phyloP scores from a whole-genome alignment of 2,329 filamentous ascomycete species.

The Ophiocordyceps camponoti-rufipedis region DNA sequence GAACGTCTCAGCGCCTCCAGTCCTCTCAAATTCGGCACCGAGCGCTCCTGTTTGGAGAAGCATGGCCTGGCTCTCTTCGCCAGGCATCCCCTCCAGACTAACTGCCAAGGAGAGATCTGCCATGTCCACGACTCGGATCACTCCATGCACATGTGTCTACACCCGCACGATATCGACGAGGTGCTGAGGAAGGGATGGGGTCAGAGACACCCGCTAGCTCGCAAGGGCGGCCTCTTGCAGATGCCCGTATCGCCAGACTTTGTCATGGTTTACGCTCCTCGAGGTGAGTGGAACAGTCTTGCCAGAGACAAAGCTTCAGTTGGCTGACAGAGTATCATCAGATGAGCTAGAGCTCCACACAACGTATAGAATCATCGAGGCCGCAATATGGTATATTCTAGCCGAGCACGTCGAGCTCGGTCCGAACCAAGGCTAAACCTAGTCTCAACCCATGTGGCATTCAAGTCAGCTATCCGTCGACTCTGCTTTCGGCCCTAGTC shows the following conservation, averaged over 20 bases:
- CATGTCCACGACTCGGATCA: slow-evolving; percentile 65
- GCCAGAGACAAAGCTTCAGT: neutral
- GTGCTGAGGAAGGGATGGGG: slow-evolving; percentile 66
- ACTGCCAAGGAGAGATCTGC: slow-evolving; percentile 63
- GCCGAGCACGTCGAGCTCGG: slow-evolving; percentile 24
- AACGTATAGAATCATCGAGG: slow-evolving; percentile 52
- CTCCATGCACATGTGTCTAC: slow-evolving; percentile 62
- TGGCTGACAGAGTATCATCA: slow-evolving; percentile 6
- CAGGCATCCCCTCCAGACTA: slow-evolving; percentile 43
- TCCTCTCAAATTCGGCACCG: slow-evolving; percentile 34
- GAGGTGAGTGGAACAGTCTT: slow-evolving; percentile 21
- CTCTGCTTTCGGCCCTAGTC: slow-evolving; percentile 5
- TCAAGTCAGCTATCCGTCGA: neutral
- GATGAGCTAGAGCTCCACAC: slow-evolving; percentile 48
- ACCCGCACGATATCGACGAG: slow-evolving; percentile 57
- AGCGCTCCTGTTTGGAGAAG: slow-evolving; percentile 65
- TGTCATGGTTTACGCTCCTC: slow-evolving; percentile 66
- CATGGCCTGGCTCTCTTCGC: slow-evolving; percentile 63
- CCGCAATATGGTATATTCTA: slow-evolving; percentile 50
- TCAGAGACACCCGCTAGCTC: slow-evolving; percentile 49
- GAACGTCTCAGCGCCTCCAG: slow-evolving; percentile 27
- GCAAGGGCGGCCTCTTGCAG: slow-evolving; percentile 40
- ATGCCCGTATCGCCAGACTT: slow-evolving; percentile 59
- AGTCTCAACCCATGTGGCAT: neutral
- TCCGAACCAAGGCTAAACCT: neutral